Evolutionary conservation across 345 rosid genomes (phyloP), one percentile per base, ranked within the genome.

Genomic region (Syzygium aqueum): DNA sequence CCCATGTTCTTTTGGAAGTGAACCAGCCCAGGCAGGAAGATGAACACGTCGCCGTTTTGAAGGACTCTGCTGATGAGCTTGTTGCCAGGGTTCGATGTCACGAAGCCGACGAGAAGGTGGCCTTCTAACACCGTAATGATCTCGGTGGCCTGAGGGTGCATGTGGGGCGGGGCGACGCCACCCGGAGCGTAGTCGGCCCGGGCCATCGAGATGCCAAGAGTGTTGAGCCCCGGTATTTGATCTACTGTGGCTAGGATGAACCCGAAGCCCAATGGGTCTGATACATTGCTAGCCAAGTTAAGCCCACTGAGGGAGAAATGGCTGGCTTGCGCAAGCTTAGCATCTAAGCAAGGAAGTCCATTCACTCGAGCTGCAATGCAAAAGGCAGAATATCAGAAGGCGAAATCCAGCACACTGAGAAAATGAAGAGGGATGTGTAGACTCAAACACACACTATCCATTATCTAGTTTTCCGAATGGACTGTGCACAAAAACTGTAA

Each of bases 1-100:
- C 92, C 91, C 15, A 86, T 61, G 7, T 88, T 91, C 51, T 86
- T 77, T 52, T 65, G 90, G 53, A 87, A 91, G 84, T 91, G 91
- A 40, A 84, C 67, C 0, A 88, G 91, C 43, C 90, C 91, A 15
- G 82, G 33, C 0, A 87, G 91, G 59, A 88, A 89, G 19, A 88
- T 87, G n/a, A 89, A 88, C 52, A 84, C 87, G 27, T 91, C 90
- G 63, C 90, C 90, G 84, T 86, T 78, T 3, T 84, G 8, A 23
- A 89, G 89, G 8, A 86, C 88, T 89, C 84, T 91, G 2, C 88
- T 57, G 37, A 89, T 85, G 78, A 91, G 87, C 67, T 57, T 49
- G 85, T 89, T 89, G 0, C 84, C 89, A 0, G 91, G 91, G 63
- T 89, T 88, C 22, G 90, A 89, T 0, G 89, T 89, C 40, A 89